Evolutionary conservation across 179 eudicot species (phyloP), one percentile per base, ranked within the genome.

Genomic region (Spinacia oleracea): DNA sequence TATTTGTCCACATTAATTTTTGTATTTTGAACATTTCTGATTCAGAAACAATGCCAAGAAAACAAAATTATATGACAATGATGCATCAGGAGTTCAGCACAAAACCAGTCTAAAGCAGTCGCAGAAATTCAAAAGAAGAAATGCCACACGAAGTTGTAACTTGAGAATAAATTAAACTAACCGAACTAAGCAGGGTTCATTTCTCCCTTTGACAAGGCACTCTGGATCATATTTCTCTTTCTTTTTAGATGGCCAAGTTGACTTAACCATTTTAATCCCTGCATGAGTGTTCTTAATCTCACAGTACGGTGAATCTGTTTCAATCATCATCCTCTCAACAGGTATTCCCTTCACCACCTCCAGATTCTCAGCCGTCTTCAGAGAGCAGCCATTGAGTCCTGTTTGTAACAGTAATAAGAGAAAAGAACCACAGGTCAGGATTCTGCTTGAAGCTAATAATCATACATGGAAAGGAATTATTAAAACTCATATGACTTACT

Each of bases 261-360:
- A 91, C 84, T 92, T 90, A 15, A 94, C 96, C 83, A 85, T 88
- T 51, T 84, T 85, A 43, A 91, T 83, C 59, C 99, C 98, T 29
- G 99, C 98, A 91, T 94, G 98, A 63, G 99, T 94, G 77, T 88
- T 96, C 85, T 94, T 96, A 76, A 94, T 92, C 74, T 94, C 99
- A 86, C 99, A 94, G 75, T 96, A 96, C n/a, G 99, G 99, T 59
- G 99, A 90, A 87, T 96, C 99, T 29, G 99, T 96, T 84, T 96
- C 99, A 80, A 96, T 94, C 98, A 96, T 93, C 93, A 96, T 89
- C 75, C 90, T 87, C 72, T 92, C 98, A 43, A 86, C 65, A 68
- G 98, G 98, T 73, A 96, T 90, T 78, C 94, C 90, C 81, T 84
- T 92, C 58, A 96, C 91, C 77, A 89, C 94, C 42, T 92, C 97